Percentiles rank a stretch among this genome's conserved stretches.
phyloP scores from a whole-genome alignment of 2,329 filamentous ascomycete species.

The Pyricularia sp. region DNA sequence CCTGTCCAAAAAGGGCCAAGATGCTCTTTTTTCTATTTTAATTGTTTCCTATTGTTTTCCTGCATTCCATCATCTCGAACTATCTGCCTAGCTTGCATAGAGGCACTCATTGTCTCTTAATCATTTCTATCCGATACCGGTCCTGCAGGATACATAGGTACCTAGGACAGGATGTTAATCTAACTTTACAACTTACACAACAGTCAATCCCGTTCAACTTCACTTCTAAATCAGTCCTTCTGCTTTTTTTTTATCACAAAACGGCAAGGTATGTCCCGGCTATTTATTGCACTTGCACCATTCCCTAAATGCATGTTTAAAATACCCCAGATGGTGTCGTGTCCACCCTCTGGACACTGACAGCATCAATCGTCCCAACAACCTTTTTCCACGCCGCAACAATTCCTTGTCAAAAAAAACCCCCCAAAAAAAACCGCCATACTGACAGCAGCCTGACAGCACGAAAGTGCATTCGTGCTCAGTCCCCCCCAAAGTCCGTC shows the following conservation, averaged over 20 bases:
- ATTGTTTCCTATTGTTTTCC: too few species aligned
- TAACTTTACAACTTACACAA: background rate
- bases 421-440: background rate
- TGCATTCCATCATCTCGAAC: too few species aligned
- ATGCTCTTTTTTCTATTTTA: background rate
- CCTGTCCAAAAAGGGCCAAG: background rate
- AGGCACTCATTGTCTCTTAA: background rate
- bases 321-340: background rate
- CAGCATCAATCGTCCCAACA: background rate
- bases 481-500: background rate
- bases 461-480: background rate
- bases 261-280: background rate
- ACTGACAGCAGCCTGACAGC: background rate
- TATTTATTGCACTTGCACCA: background rate
- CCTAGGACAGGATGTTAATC: background rate
- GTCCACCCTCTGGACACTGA: background rate
- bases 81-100: background rate
- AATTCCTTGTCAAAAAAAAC: background rate
- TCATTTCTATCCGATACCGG: background rate
- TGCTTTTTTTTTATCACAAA: background rate
- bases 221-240: background rate
- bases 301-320: background rate
- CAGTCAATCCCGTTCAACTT: background rate
- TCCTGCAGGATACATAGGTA: background rate
- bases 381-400: background rate